A percentile compares a stretch with the other conserved stretches of the same genome.
Evolutionary conservation across 2,329 filamentous ascomycete genomes (phyloP).

Genomic region (Cryphonectria parasitica): DNA sequence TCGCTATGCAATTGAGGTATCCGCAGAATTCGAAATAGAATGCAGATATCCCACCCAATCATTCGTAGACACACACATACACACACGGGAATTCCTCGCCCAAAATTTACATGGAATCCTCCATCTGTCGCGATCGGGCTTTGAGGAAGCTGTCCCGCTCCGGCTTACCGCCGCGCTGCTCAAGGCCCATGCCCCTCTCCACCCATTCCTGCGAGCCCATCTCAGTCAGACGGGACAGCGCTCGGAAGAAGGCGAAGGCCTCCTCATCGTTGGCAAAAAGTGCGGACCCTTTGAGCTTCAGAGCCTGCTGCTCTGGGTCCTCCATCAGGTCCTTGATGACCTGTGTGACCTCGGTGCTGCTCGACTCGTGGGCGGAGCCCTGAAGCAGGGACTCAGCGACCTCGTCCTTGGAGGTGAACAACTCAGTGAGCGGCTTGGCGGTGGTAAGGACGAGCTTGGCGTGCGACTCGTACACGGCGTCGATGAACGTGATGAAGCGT

Average conservation of each 20-base stretch:
- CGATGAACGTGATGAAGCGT: constrained; percentile 96
- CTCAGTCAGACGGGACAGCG: constrained; percentile 80
- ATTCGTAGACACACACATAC: constrained; percentile 21
- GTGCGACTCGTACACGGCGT: constrained; percentile 89
- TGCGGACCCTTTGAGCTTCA: constrained; percentile 79
- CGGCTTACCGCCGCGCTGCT: constrained; percentile 65
- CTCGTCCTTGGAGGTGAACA: constrained; percentile 80
- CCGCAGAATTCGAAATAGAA: background rate
- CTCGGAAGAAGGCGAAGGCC: constrained; percentile 91
- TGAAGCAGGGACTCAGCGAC: constrained; percentile 63
- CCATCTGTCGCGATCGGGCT: constrained; percentile 68
- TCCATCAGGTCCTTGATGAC: constrained; percentile 83
- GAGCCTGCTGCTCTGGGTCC: constrained; percentile 82
- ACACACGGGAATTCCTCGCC: no score
- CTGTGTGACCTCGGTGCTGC: constrained; percentile 60
- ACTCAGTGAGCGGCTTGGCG: constrained; percentile 78
- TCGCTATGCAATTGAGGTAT: constrained; percentile 14
- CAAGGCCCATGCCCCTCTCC: constrained; percentile 74
- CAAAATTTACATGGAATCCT: constrained; percentile 61
- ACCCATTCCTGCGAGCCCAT: constrained; percentile 98
- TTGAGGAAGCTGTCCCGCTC: constrained; percentile 69
- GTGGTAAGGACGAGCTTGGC: constrained; percentile 96
- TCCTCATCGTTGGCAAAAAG: constrained; percentile 96
- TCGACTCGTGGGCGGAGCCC: constrained; percentile 46
- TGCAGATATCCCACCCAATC: background rate